Conservation (phyloP, 805 yeast genomes). For the Saccharomycopsis oosterbeekiorum region DNA sequence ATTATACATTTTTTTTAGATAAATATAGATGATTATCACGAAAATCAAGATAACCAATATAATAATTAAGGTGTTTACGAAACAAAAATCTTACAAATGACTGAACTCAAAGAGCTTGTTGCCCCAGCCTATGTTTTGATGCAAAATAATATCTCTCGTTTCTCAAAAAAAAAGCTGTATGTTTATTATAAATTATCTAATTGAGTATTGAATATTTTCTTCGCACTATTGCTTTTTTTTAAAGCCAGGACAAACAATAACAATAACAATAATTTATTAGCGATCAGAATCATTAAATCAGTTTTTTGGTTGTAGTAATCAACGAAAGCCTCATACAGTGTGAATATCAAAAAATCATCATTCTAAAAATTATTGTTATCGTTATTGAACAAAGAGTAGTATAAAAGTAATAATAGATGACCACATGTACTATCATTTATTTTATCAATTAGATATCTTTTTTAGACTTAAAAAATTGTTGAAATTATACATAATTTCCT, state of each 20-base stretch:
- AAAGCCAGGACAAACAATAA: not conserved
- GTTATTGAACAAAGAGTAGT: not conserved
- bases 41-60: not conserved
- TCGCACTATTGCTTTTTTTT: too few species aligned
- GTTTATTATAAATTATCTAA: not conserved
- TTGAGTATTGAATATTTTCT: not conserved
- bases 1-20: not conserved
- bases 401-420: not conserved
- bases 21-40: not conserved
- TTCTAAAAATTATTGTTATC: not conserved
- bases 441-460: not conserved
- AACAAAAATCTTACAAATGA: not conserved
- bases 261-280: not conserved
- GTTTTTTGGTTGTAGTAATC: constrained; percentile 13
- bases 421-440: not conserved
- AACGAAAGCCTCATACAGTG: constrained; percentile 18
- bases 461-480: not conserved
- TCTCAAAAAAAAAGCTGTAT: not conserved
- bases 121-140: too few species aligned
- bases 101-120: too few species aligned
- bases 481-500: too few species aligned
- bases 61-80: not conserved
- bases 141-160: not conserved
- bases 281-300: constrained; percentile 19
- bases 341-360: constrained; percentile 18